Evolutionary conservation across 1,139 yeast species (phyloP).

Genomic region (Petasospora fabianii): DNA sequence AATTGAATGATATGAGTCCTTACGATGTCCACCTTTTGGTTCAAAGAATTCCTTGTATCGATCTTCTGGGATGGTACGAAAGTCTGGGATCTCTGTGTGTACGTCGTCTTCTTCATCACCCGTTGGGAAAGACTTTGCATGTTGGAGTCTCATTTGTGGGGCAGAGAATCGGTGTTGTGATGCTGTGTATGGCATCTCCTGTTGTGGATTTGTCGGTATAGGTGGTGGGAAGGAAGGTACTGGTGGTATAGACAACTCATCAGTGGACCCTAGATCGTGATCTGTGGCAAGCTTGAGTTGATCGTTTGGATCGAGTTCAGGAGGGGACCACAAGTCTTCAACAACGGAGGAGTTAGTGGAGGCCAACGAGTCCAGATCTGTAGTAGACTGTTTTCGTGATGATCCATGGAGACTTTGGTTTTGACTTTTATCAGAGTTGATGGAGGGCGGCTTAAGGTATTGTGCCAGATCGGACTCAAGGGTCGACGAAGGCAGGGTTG

Average conservation of each 20-base stretch:
- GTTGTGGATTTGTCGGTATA: conserved; percentile 3
- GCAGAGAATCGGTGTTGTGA: conserved; percentile 7
- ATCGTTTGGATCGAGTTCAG: conserved; percentile 35
- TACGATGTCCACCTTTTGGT: conserved; percentile 26
- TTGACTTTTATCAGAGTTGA: neutral
- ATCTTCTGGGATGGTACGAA: conserved; percentile 8
- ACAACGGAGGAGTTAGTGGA: conserved; percentile 19
- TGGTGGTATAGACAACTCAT: conserved; percentile 5
- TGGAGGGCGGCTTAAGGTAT: conserved; percentile 8
- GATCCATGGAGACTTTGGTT: neutral
- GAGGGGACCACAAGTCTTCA: conserved; percentile 36
- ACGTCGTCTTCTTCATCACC: neutral
- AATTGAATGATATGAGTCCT: conserved; percentile 36
- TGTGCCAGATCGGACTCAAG: conserved; percentile 14
- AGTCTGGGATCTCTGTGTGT: neutral
- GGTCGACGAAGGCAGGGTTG: conserved; percentile 21
- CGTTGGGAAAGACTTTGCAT: conserved; percentile 18
- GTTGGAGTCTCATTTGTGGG: conserved; percentile 12
- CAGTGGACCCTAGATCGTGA: conserved; percentile 15
- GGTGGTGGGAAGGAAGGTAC: conserved; percentile 16
- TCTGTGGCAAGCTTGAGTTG: conserved; percentile 31
- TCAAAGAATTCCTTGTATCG: conserved; percentile 11
- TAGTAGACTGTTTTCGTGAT: neutral
- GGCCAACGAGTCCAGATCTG: conserved; percentile 10
- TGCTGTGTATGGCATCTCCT: conserved; percentile 1